Evolutionary conservation across 257 asterid species (phyloP).

Genomic region (Gentiana macrophylla): DNA sequence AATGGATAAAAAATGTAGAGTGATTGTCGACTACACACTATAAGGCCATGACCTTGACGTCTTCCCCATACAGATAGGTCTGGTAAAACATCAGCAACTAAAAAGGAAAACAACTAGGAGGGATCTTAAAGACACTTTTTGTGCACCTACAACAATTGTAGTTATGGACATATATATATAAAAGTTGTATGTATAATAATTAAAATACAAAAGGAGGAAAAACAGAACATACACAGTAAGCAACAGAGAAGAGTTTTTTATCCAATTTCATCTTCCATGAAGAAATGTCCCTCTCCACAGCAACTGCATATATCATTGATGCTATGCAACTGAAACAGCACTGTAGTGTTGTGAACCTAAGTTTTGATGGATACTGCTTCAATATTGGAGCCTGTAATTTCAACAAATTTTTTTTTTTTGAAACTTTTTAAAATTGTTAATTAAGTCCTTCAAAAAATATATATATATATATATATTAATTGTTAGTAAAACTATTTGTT

Average conservation of each 20-base stretch:
- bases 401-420: no score
- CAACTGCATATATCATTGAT: constrained; percentile 13
- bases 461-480: no score
- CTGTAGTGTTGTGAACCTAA: constrained; percentile 17
- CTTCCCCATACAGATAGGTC: no score
- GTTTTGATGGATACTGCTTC: constrained; percentile 24
- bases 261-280: constrained; percentile 26
- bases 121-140: no score
- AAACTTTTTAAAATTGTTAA: no score
- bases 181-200: neutral
- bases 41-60: no score
- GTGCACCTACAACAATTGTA: no score
- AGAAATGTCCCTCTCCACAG: constrained; percentile 15
- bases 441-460: no score
- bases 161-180: no score
- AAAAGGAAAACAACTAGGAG: neutral
- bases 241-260: constrained; percentile 17
- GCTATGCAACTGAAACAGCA: constrained; percentile 20
- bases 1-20: no score
- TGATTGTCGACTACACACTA: no score
- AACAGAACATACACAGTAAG: constrained; percentile 19
- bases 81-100: neutral
- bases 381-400: constrained; percentile 15
- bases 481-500: no score
- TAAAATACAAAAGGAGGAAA: neutral